Percentiles rank a stretch among this genome's conserved stretches.
These are phyloP conservation scores for Leptographium radiaticola DNA, from an alignment of 2,329 filamentous ascomycete species.

Conservation along the genomic window DNA sequence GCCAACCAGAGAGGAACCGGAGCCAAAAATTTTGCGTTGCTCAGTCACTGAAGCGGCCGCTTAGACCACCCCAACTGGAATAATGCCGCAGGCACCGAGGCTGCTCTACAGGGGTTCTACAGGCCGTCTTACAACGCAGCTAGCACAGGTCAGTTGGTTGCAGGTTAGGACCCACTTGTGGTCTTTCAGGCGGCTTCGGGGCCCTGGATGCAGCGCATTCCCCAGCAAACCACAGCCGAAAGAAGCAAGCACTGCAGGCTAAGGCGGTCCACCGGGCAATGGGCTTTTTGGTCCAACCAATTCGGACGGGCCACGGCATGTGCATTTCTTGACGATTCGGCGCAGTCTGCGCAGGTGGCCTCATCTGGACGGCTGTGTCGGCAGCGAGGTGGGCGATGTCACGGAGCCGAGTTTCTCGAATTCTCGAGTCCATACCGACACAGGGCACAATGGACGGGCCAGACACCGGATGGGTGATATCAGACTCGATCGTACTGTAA, in stretches of 20 bases:
- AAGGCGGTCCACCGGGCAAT: not conserved
- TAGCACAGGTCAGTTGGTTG: not conserved
- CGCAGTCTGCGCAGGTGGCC: too few species aligned
- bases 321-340: too few species aligned
- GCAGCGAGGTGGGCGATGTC: too few species aligned
- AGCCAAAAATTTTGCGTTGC: not conserved
- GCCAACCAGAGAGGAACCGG: constrained; percentile 7
- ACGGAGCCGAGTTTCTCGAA: too few species aligned
- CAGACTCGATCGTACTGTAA: too few species aligned
- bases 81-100: not conserved
- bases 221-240: not conserved
- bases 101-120: not conserved
- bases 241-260: not conserved
- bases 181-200: too few species aligned
- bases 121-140: not conserved
- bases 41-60: not conserved
- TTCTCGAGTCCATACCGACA: too few species aligned
- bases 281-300: not conserved
- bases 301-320: too few species aligned
- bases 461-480: too few species aligned
- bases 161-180: not conserved
- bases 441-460: too few species aligned
- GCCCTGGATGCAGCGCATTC: not conserved
- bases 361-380: too few species aligned
- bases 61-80: not conserved